Percentiles rank a stretch among this genome's conserved stretches.
Conservation (phyloP, 805 yeast species). For the Yamadazyma nakazawae region DNA sequence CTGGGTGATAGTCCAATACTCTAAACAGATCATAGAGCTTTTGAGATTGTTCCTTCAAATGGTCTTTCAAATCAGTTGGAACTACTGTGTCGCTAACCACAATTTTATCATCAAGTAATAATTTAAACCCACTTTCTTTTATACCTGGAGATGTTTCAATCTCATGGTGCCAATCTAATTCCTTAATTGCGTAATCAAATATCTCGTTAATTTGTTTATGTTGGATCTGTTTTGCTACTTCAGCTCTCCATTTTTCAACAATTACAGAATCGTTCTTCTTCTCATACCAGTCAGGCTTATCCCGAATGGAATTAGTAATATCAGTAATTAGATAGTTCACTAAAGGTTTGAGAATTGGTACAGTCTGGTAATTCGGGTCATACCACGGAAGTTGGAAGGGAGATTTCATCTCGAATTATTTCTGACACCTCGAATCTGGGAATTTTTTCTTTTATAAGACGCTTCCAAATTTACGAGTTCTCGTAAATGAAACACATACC, state of each 20-base stretch:
- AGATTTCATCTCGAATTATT: conserved; percentile 1
- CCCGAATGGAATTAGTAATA: conserved; percentile 15
- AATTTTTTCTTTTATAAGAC: no score
- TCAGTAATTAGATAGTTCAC: conserved; percentile 19
- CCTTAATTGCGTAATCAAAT: conserved; percentile 23
- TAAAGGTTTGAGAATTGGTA: conserved; percentile 12
- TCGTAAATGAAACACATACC: no score
- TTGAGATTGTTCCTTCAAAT: conserved; percentile 12
- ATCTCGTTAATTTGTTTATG: conserved; percentile 15
- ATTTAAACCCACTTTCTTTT: conserved; percentile 12
- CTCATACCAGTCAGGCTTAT: conserved; percentile 18
- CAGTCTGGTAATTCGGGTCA: conserved; percentile 7
- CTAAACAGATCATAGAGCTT: conserved; percentile 15
- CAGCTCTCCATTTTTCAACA: conserved; percentile 19
- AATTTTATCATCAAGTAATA: conserved; percentile 20
- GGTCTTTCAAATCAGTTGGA: conserved; percentile 6
- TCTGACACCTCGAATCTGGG: no score
- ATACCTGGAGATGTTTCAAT: conserved; percentile 12
- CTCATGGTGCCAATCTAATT: conserved; percentile 27
- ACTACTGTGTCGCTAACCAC: conserved; percentile 19
- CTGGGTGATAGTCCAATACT: conserved; percentile 35
- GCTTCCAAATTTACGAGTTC: no score
- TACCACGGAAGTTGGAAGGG: conserved; percentile 19
- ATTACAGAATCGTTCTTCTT: conserved; percentile 17
- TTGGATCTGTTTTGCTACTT: conserved; percentile 14